These are phyloP conservation scores for Cyberlindnera bimundalis DNA, from an alignment of 805 yeast genomes.

Conservation along the genomic window DNA sequence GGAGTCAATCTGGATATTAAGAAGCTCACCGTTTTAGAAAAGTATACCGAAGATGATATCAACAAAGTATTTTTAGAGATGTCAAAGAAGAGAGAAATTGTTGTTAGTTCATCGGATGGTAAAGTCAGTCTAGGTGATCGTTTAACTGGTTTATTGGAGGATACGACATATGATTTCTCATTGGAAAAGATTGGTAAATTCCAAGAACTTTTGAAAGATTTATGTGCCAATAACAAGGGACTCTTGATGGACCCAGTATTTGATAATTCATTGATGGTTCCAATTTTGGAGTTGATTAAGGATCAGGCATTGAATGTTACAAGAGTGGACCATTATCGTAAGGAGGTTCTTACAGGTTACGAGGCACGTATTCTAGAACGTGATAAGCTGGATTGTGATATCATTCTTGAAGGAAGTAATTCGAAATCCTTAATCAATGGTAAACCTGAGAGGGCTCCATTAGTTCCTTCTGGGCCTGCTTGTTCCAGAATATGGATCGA, in stretches of 20 bases:
- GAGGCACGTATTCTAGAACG: conserved; percentile 74
- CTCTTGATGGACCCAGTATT: conserved; percentile 48
- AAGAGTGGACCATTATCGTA: conserved; percentile 53
- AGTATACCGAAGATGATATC: conserved; percentile 48
- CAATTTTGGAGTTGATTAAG: conserved; percentile 54
- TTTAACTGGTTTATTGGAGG: conserved; percentile 23
- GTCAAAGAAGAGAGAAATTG: conserved; percentile 52
- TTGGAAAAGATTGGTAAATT: conserved; percentile 49
- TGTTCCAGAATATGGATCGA: conserved; percentile 74
- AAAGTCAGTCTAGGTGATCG: conserved; percentile 33
- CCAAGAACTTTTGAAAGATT: conserved; percentile 38
- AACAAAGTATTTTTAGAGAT: conserved; percentile 39
- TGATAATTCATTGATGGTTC: conserved; percentile 60
- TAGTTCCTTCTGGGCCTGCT: conserved; percentile 58
- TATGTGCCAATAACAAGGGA: conserved; percentile 49
- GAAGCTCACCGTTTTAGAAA: conserved; percentile 31
- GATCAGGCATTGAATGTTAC: conserved; percentile 38
- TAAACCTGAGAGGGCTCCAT: conserved; percentile 19
- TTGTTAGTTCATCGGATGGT: conserved; percentile 42
- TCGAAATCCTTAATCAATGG: conserved; percentile 5
- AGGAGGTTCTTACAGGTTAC: conserved; percentile 54
- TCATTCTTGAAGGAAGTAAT: conserved; percentile 34
- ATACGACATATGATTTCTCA: conserved; percentile 28
- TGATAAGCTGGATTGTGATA: conserved; percentile 62
- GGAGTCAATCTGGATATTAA: conserved; percentile 27